Evolutionary conservation across 2,329 filamentous ascomycete genomes (phyloP).

Genomic region (Chalaropsis ovoidea): DNA sequence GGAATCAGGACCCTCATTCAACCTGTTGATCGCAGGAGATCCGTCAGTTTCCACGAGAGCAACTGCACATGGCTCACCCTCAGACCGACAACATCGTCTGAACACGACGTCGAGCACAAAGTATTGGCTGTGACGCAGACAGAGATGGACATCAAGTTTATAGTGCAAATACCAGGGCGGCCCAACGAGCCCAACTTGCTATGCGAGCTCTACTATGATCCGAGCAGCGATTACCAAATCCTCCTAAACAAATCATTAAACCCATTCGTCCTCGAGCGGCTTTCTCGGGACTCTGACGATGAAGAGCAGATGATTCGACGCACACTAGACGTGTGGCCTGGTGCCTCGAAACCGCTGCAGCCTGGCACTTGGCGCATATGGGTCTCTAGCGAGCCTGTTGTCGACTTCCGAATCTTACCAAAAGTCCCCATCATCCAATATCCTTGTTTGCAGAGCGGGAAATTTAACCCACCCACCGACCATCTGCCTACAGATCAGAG

Average conservation of each 20-base stretch:
- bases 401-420: constrained; percentile 8
- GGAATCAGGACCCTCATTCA: background rate
- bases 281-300: constrained; percentile 3
- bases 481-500: background rate
- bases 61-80: background rate
- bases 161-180: background rate
- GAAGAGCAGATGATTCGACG: background rate
- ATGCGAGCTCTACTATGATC: constrained; percentile 10
- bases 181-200: background rate
- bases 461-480: background rate
- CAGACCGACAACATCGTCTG: background rate
- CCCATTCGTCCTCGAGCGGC: background rate
- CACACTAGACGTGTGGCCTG: background rate
- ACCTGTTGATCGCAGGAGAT: background rate
- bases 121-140: constrained; percentile 11
- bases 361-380: background rate
- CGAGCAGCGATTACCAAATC: constrained; percentile 9
- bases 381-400: background rate
- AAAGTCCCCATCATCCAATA: constrained; percentile 10
- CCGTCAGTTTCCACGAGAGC: background rate
- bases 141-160: constrained; percentile 3
- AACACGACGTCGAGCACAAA: background rate
- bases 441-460: background rate
- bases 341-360: background rate
- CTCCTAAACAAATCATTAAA: background rate